Conservation (phyloP, 1,284 basidiomycete species). For the Wolfiporia cocos region DNA sequence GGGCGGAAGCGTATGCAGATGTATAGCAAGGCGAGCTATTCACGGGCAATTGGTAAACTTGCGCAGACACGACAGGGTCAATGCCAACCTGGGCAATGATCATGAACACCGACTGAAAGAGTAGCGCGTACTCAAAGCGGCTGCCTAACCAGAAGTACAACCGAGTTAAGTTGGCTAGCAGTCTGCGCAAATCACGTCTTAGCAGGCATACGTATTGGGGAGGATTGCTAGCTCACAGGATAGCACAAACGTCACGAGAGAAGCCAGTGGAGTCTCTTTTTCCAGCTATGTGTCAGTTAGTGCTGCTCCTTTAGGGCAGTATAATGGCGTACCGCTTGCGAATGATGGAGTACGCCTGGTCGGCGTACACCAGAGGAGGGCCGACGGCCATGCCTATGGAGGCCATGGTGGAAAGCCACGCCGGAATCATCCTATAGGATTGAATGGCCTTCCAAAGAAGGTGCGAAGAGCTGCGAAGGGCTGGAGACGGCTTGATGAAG, state of each 20-base stretch:
- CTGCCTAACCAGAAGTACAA: slow-evolving; percentile 88
- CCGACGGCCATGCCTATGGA: slow-evolving; percentile 70
- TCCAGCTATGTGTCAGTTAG: slow-evolving; percentile 14
- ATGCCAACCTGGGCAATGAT: slow-evolving; percentile 66
- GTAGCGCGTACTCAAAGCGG: slow-evolving; percentile 69
- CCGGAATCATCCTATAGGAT: slow-evolving; percentile 20
- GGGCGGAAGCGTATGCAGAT: slow-evolving; percentile 73
- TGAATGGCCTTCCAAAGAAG: no score
- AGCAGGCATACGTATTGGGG: slow-evolving; percentile 4
- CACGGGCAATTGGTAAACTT: slow-evolving; percentile 7
- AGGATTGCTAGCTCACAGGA: slow-evolving; percentile 44
- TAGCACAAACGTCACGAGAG: slow-evolving; percentile 76
- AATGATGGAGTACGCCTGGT: slow-evolving; percentile 71
- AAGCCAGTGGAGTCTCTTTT: slow-evolving; percentile 86
- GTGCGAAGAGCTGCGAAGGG: no score
- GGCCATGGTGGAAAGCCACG: slow-evolving; percentile 52
- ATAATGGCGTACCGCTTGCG: slow-evolving; percentile 49
- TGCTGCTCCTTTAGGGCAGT: slow-evolving; percentile 3
- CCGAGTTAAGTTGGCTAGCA: slow-evolving; percentile 77
- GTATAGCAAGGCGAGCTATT: slow-evolving; percentile 65
- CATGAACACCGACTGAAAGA: slow-evolving; percentile 78
- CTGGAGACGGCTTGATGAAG: no score
- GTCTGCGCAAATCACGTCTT: slow-evolving; percentile 29
- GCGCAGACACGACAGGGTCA: no score
- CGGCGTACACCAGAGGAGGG: slow-evolving; percentile 74